Conservation (phyloP, 441 rosid genomes). For the Arabidopsis hybrid region DNA sequence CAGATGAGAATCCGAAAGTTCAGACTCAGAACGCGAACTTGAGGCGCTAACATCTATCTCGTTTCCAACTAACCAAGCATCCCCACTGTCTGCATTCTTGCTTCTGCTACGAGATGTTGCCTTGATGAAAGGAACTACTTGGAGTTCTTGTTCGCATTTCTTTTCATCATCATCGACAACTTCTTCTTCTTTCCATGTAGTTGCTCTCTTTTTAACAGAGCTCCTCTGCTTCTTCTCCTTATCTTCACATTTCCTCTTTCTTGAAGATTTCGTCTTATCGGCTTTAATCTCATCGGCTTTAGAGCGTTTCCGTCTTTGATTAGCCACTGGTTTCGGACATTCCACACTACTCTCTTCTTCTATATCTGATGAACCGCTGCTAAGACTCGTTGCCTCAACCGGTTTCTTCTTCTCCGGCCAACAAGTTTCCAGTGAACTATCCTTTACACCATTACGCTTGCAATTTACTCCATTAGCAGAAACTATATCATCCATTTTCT, state of each 20-base stretch:
- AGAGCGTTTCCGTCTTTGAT: conserved; percentile 38
- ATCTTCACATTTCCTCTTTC: conserved; percentile 25
- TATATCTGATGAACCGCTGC: conserved; percentile 27
- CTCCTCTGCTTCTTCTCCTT: conserved; percentile 32
- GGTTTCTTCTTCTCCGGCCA: conserved; percentile 33
- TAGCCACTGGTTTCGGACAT: conserved; percentile 19
- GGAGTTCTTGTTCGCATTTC: conserved; percentile 12
- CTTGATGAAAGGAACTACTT: conserved; percentile 11
- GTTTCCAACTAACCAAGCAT: not conserved
- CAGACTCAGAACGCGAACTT: conserved; percentile 33
- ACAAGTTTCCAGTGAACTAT: conserved; percentile 5
- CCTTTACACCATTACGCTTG: conserved; percentile 9
- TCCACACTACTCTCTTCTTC: conserved; percentile 26
- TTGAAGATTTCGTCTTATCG: conserved; percentile 1
- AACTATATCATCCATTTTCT: conserved; percentile 28
- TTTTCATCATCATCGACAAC: not conserved
- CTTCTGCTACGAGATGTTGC: conserved; percentile 4
- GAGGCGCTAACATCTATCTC: conserved; percentile 17
- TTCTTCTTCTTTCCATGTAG: conserved; percentile 7
- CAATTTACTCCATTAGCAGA: conserved; percentile 24
- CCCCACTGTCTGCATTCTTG: not conserved
- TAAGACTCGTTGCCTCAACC: conserved; percentile 31
- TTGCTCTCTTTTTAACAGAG: conserved; percentile 29
- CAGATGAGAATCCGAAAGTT: conserved; percentile 21
- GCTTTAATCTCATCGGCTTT: conserved; percentile 30